Conservation (phyloP, 768 basidiomycete species). For the Mycena alexandri region DNA sequence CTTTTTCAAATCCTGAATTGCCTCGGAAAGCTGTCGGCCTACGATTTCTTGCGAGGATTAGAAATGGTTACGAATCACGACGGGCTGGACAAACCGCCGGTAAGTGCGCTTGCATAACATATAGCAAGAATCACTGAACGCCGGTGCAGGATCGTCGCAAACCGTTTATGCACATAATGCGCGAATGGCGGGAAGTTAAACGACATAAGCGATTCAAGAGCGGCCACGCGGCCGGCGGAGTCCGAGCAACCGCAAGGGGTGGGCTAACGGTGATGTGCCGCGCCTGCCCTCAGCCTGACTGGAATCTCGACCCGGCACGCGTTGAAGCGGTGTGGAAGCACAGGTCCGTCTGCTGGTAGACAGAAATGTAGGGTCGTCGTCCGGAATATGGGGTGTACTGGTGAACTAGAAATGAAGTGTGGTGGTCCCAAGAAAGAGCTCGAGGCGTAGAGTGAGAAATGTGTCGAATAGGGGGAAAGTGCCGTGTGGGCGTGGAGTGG, state of each 20-base stretch:
- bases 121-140: too few relatives aligned
- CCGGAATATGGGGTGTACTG: too few relatives aligned
- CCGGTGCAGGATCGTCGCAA: conserved; percentile 22
- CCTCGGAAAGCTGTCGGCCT: conserved; percentile 29
- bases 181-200: conserved; percentile 30
- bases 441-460: too few relatives aligned
- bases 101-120: conserved; percentile 6
- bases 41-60: conserved; percentile 27
- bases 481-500: too few relatives aligned
- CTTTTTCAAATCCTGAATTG: conserved; percentile 33
- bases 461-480: too few relatives aligned
- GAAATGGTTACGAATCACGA: conserved; percentile 5
- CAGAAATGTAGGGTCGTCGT: too few relatives aligned
- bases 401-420: too few relatives aligned
- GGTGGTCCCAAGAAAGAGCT: too few relatives aligned
- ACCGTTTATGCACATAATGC: conserved; percentile 29
- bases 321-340: too few relatives aligned
- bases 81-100: conserved; percentile 19
- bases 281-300: conserved; percentile 30
- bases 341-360: too few relatives aligned
- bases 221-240: conserved; percentile 26
- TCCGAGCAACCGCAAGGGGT: conserved; percentile 14
- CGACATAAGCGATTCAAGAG: conserved; percentile 5
- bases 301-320: conserved; percentile 3
- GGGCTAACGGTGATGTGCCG: conserved; percentile 24